Evolutionary conservation across 2,329 filamentous ascomycete genomes (phyloP), one percentile per base, ranked within the genome.

Genomic region (Trichothecium sympodiale): DNA sequence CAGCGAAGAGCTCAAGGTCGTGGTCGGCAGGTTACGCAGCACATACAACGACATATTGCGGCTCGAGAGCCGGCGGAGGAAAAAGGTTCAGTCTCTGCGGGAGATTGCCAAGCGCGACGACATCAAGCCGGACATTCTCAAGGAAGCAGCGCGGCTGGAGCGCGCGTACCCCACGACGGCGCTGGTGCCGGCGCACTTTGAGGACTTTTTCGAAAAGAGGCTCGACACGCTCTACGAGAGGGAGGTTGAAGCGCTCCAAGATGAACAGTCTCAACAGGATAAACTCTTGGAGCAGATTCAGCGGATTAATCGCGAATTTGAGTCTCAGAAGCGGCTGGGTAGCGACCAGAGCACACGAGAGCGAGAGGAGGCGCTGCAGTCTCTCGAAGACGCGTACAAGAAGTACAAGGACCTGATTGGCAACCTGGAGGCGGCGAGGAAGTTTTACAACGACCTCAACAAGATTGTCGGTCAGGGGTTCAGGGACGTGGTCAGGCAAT

Each of bases 331-430:
- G 44, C 74, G 79, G 36, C 71, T 68, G 28, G 77, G 79, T 4
- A 83, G 66, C n/a, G 67, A 67, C 25, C 63, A 65, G 13, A 71
- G 71, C 31, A 64, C 86, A 44, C 57, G 61, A 41, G 87, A 94
- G 51, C 77, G 91, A 12, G 89, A 96, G 54, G 74, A 82, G 46
- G 87, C 86, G 0, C 61, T 98, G 33, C 91, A 98, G 57, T 77
- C 74, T 42, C 66, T 98, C 8, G 89, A 96, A 56, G 87, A 83
- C 43, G 89, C 86, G 1, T 96, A 94, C 54, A 78, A 87, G 57
- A 93, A 89, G 60, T 96, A 96, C 65, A 94, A 94, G 60, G 89
- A 98, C 55, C 85, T 96, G 38, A 77, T 94, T 38, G 84, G 76
- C 44, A 94, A 96, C 52, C 69, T 95, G 3, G 89, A 96, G 45